phyloP scores from a whole-genome alignment of 495 filamentous ascomycete species.

The Penicillium flavigenum region DNA sequence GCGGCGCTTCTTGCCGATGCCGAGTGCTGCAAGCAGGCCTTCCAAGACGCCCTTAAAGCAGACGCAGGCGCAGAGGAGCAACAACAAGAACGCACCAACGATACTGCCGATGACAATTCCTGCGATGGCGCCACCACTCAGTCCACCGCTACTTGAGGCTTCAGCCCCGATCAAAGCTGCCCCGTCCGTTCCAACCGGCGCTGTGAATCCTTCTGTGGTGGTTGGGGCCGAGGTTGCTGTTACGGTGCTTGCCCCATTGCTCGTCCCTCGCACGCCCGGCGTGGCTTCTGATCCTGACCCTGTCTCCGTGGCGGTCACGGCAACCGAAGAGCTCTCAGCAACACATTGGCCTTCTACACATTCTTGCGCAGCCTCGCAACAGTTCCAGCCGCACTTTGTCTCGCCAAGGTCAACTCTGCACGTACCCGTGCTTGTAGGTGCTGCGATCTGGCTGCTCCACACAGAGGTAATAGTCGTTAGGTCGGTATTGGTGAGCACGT shows the following conservation, averaged over 20 bases:
- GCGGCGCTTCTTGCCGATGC: conserved; percentile 50
- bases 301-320: conserved; percentile 34
- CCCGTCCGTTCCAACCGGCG: conserved; percentile 55
- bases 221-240: conserved; percentile 56
- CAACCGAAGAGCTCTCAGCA: conserved; percentile 39
- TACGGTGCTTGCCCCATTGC: conserved; percentile 53
- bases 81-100: conserved; percentile 67
- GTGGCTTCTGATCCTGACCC: conserved; percentile 27
- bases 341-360: conserved; percentile 52
- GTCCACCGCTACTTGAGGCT: conserved; percentile 42
- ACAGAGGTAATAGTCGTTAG: conserved; percentile 64
- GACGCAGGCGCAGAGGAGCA: conserved; percentile 73
- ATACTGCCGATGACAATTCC: conserved; percentile 89
- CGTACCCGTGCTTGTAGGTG: conserved; percentile 43
- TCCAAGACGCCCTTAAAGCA: conserved; percentile 67
- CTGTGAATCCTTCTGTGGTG: conserved; percentile 58
- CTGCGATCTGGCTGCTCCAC: conserved; percentile 53
- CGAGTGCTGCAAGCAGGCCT: conserved; percentile 64
- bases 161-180: conserved; percentile 46
- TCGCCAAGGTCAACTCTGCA: conserved; percentile 63
- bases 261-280: conserved; percentile 70
- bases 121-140: conserved; percentile 87
- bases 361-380: conserved; percentile 70
- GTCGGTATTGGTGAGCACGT: conserved; percentile 59
- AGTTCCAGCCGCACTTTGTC: conserved; percentile 67